phyloP scores from a whole-genome alignment of 768 basidiomycete species.

The Inosperma sp. region DNA sequence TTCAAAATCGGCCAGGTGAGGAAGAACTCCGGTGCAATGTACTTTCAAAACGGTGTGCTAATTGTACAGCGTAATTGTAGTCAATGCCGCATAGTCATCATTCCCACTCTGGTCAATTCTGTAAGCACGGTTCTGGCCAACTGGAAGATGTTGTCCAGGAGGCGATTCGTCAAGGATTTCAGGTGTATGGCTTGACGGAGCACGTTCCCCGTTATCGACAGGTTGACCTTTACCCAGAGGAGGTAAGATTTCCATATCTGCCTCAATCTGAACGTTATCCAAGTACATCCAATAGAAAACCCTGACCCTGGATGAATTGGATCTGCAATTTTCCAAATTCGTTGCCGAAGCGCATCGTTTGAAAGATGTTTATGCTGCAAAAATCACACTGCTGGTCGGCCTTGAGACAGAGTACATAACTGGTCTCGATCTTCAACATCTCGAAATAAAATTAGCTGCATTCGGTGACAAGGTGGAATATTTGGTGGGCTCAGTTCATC shows the following conservation, averaged over 20 bases:
- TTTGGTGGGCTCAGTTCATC: slow-evolving; percentile 90
- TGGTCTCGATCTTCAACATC: slow-evolving; percentile 51
- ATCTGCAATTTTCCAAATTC: slow-evolving; percentile 66
- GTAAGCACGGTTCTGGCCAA: slow-evolving; percentile 78
- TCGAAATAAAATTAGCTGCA: slow-evolving; percentile 48
- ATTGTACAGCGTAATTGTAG: too few relatives aligned
- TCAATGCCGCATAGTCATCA: slow-evolving; percentile 77
- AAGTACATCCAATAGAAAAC: slow-evolving; percentile 43
- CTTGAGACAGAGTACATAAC: slow-evolving; percentile 92
- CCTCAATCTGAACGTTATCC: slow-evolving; percentile 4
- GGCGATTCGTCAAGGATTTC: slow-evolving; percentile 76
- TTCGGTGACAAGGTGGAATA: slow-evolving; percentile 66
- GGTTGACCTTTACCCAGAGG: slow-evolving; percentile 90
- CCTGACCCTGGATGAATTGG: slow-evolving; percentile 48
- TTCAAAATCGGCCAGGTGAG: too few relatives aligned
- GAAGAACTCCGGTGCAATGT: too few relatives aligned
- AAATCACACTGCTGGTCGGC: slow-evolving; percentile 78
- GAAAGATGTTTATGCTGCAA: slow-evolving; percentile 52
- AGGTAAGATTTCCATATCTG: slow-evolving; percentile 48
- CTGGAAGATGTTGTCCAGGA: slow-evolving; percentile 79
- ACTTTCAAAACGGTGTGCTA: too few relatives aligned
- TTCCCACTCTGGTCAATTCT: slow-evolving; percentile 92
- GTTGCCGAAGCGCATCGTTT: slow-evolving; percentile 76
- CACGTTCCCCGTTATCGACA: slow-evolving; percentile 85
- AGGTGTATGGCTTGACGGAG: slow-evolving; percentile 83